These are phyloP conservation scores for Diplodia seriata DNA, from an alignment of 2,329 filamentous ascomycete species.

Conservation along the genomic window DNA sequence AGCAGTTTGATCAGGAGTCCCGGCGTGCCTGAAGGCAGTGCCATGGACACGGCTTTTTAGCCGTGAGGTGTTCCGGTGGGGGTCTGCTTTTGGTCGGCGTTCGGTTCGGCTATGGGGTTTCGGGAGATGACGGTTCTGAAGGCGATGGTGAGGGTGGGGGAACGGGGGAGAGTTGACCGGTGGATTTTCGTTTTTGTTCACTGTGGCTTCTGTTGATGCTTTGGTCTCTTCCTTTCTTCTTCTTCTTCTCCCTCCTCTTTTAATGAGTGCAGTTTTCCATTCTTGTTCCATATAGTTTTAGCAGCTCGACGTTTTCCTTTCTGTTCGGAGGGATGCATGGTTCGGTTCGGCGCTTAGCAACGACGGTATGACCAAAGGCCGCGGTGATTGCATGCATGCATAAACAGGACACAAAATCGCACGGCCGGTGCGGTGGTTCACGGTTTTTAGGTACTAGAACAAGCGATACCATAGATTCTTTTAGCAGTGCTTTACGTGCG, in stretches of 20 bases:
- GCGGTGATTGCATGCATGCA: background rate
- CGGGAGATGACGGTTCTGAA: background rate
- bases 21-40: constrained; percentile 5
- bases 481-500: background rate
- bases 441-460: constrained; percentile 3
- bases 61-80: constrained; percentile 20
- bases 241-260: background rate
- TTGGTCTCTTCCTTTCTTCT: background rate
- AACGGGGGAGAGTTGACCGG: background rate
- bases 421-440: background rate
- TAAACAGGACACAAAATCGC: background rate
- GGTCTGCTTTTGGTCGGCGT: constrained; percentile 28
- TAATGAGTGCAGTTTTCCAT: background rate
- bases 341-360: background rate
- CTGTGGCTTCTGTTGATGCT: no score
- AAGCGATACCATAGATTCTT: constrained; percentile 5
- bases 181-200: background rate
- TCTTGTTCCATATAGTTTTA: background rate
- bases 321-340: background rate
- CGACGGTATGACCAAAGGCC: background rate
- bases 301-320: background rate
- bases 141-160: background rate
- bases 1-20: constrained; percentile 13
- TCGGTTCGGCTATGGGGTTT: background rate
- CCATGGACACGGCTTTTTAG: constrained; percentile 27